phyloP scores from a whole-genome alignment of 257 asterid species.

The Solanum pimpinellifolium region DNA sequence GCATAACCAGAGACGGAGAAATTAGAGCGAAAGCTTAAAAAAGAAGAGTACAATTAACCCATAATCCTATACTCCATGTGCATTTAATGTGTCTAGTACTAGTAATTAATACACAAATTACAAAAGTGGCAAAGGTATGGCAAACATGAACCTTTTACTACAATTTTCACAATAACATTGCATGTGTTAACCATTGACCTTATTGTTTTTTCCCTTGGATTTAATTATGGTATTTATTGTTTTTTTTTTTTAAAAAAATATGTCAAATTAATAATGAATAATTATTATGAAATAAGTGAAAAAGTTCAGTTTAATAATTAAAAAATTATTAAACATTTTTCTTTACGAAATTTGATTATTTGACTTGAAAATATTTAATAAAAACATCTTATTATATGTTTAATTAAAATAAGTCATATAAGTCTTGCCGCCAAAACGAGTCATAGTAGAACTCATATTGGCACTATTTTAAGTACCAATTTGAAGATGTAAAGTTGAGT shows the following conservation, averaged over 20 bases:
- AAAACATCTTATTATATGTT: background rate
- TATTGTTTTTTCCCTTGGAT: background rate
- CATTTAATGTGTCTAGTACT: background rate
- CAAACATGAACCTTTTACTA: background rate
- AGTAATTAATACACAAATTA: background rate
- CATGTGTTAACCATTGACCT: background rate
- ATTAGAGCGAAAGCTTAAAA: background rate
- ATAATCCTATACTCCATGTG: background rate
- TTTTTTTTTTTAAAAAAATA: rapidly evolving
- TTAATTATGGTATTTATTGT: background rate
- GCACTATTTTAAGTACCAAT: background rate
- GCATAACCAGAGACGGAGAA: rapidly evolving
- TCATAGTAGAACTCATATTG: background rate
- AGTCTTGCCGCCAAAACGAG: background rate
- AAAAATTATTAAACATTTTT: no score
- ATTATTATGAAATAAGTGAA: no score
- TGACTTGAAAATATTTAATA: no score
- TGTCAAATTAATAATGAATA: no score
- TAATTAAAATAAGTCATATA: background rate
- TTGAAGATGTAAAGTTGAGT: background rate
- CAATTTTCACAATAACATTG: background rate
- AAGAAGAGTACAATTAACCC: background rate
- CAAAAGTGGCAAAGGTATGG: background rate
- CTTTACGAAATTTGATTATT: no score
- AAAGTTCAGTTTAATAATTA: no score